phyloP scores from a whole-genome alignment of 2,329 filamentous ascomycete species.

The Ophiocordyceps camponoti-leonardi region DNA sequence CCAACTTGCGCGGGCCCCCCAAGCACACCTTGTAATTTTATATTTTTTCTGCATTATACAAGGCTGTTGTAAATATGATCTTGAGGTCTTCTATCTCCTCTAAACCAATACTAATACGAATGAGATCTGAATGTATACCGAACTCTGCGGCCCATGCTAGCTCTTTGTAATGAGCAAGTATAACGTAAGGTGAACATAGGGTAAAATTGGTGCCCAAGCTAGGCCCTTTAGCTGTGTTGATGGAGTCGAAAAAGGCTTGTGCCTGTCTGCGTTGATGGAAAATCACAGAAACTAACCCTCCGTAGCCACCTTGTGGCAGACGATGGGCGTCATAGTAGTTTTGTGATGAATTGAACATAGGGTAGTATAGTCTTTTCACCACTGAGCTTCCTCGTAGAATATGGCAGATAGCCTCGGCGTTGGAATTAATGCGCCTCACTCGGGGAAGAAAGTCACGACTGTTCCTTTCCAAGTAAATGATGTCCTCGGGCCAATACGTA shows the following conservation, averaged over 20 bases:
- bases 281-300: slow-evolving; percentile 71
- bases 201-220: slow-evolving; percentile 97
- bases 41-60: background rate
- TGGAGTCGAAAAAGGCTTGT: slow-evolving; percentile 64
- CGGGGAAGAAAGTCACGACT: slow-evolving; percentile 78
- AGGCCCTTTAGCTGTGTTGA: slow-evolving; percentile 84
- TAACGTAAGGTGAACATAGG: slow-evolving; percentile 73
- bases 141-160: slow-evolving; percentile 76
- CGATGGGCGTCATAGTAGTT: slow-evolving; percentile 64
- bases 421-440: slow-evolving; percentile 69
- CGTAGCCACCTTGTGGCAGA: slow-evolving; percentile 64
- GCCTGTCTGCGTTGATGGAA: slow-evolving; percentile 58
- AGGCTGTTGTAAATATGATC: slow-evolving; percentile 31
- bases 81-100: slow-evolving; percentile 58
- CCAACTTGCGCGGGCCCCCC: too few species aligned
- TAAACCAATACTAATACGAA: slow-evolving; percentile 78
- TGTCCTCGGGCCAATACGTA: slow-evolving; percentile 87
- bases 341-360: slow-evolving; percentile 56
- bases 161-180: slow-evolving; percentile 83
- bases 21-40: too few species aligned
- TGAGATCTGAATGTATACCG: slow-evolving; percentile 63
- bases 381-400: slow-evolving; percentile 41
- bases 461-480: slow-evolving; percentile 89
- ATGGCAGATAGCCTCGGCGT: slow-evolving; percentile 68
- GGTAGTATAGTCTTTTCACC: slow-evolving; percentile 75